Evolutionary conservation across 805 yeast species (phyloP).

Genomic region (Candida nonsorbophila): DNA sequence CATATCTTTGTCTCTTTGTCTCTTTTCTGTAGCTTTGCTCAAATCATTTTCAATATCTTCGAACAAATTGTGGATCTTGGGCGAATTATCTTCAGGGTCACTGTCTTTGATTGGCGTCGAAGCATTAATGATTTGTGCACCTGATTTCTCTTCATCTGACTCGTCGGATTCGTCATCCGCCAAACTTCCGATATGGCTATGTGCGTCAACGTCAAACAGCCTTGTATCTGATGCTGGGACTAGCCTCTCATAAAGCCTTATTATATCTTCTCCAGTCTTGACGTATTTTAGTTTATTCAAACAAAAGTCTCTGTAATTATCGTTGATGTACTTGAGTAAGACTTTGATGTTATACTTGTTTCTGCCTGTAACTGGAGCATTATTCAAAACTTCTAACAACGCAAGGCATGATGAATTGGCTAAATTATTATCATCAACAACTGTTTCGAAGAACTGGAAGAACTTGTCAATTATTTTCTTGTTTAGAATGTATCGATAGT

Average conservation of each 20-base stretch:
- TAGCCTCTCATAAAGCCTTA: slow-evolving; percentile 6
- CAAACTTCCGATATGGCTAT: slow-evolving; percentile 5
- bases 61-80: slow-evolving; percentile 11
- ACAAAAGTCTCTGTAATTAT: slow-evolving; percentile 22
- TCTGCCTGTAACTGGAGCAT: slow-evolving; percentile 17
- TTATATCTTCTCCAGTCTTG: slow-evolving; percentile 20
- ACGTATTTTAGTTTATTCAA: slow-evolving; percentile 22
- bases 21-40: slow-evolving; percentile 7
- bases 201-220: slow-evolving; percentile 2
- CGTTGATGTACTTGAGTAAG: slow-evolving; percentile 25
- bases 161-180: slow-evolving; percentile 10
- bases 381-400: slow-evolving; percentile 44
- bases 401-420: slow-evolving; percentile 74
- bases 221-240: neutral
- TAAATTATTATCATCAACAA: slow-evolving; percentile 51
- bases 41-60: slow-evolving; percentile 13
- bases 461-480: slow-evolving; percentile 47
- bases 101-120: slow-evolving; percentile 25
- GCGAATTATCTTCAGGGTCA: slow-evolving; percentile 7
- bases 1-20: slow-evolving; percentile 13
- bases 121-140: slow-evolving; percentile 10
- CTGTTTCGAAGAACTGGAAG: slow-evolving; percentile 44
- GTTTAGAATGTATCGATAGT: slow-evolving; percentile 52
- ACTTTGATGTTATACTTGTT: slow-evolving; percentile 18
- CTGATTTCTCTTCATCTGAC: slow-evolving; percentile 15